Base-by-base conservation (phyloP, 1,284 basidiomycete species). In the Filobasidium uniguttulatum region DNA sequence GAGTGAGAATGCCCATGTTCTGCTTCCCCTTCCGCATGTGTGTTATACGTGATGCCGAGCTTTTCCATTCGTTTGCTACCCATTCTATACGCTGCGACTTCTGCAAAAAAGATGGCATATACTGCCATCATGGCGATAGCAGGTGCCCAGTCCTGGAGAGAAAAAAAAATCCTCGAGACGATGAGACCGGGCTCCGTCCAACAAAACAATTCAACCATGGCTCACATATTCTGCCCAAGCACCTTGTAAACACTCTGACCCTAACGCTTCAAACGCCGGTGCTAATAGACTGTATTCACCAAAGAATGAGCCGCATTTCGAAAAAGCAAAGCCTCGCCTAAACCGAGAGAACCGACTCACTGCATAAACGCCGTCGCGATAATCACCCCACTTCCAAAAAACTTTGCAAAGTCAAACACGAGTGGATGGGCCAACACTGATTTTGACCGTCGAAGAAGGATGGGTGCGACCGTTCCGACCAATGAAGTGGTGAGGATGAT, bases 291-390 rank as follows among this genome's bases (percentile, higher is more conserved):
- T 88, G 83, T 46, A 86, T 85, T 62, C 86, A 84, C 68, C 34
- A 29, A 5, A 36, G 17, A 72, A 49, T 29, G 15, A 20, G 31
- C 36, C 17, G 47, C 45, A 75, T 82, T 8, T 76, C 74, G 20
- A 82, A 63, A 0, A 75, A n/a, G n/a, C 9, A 33, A 9, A 33
- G n/a, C 9, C 9, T n/a, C 9, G n/a, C 84, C 1, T 84, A 79
- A 7, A 73, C 67, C 5, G 87, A 15, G 23, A n/a, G 20, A 22
- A 3, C 25, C 12, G n/a, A 72, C 1, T 88, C 72, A 62, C 47
- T 90, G 87, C 53, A 90, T 88, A 64, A 90, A 89, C 0, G 83
- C 82, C 1, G 93, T 97, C 0, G 88, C 88, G 56, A 97, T 85
- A 63, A 91, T 90, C 54, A 93, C 85, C 26, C 87, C 88, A 7